These are phyloP conservation scores for Candida broadrunensis DNA, from an alignment of 805 yeast species.

Conservation along the genomic window DNA sequence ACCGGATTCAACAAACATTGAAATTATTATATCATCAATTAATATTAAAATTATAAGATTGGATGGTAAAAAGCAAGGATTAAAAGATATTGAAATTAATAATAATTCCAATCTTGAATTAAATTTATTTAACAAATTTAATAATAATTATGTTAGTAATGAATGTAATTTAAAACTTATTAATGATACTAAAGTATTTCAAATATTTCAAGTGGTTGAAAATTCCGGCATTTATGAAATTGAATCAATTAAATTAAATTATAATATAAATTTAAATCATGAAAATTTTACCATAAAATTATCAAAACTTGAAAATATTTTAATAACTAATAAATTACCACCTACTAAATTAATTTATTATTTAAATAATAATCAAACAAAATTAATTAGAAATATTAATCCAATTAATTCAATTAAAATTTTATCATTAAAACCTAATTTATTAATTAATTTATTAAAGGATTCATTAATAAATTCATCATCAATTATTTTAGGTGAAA, in stretches of 20 bases:
- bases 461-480: no score
- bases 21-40: conserved; percentile 8
- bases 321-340: neutral
- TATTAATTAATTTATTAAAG: no score
- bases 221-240: conserved; percentile 22
- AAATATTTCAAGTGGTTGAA: conserved; percentile 16
- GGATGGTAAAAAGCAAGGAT: conserved; percentile 1
- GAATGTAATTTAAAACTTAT: conserved; percentile 4
- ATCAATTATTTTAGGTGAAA: conserved; percentile 33
- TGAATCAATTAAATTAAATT: conserved; percentile 11
- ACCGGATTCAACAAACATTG: conserved; percentile 2
- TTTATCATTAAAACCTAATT: conserved; percentile 24
- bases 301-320: conserved; percentile 6
- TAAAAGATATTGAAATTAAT: neutral
- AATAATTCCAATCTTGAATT: no score
- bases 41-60: conserved; percentile 5
- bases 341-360: neutral
- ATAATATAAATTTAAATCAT: conserved; percentile 7
- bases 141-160: no score
- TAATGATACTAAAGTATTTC: conserved; percentile 11
- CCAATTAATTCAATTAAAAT: conserved; percentile 15
- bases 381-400: no score
- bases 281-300: conserved; percentile 1
- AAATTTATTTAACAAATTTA: no score
- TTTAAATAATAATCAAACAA: no score